Base-by-base conservation (phyloP, 345 rosid genomes). In the Ceriops tagal region DNA sequence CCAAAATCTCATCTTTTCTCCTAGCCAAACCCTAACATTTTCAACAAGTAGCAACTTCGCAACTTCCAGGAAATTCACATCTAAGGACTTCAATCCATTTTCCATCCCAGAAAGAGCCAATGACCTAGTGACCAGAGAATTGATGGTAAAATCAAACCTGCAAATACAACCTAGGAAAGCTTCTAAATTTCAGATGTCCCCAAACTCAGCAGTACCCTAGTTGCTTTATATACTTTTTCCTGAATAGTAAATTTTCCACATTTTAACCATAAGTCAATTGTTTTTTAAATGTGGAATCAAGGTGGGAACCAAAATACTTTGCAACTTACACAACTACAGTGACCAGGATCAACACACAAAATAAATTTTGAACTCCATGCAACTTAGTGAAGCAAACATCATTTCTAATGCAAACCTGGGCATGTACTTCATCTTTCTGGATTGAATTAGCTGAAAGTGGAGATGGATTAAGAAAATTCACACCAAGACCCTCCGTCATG, bases 401-500 rank as follows among this genome's bases (percentile, higher is more conserved):
- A 61, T 52, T 46, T 53, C n/a, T 70, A 72, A 62, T 43, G 60
- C 76, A 65, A 66, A 96, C 99, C 99, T 92, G 87, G 35, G 83
- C 98, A 75, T 85, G 85, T 31, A 96, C 77, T 81, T 92, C 98
- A 71, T 89, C 88, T 68, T 80, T 85, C 88, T 83, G 91, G 71
- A 76, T 65, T 51, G 90, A 67, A 74, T 81, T 87, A 62, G 86
- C 73, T 59, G 83, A 58, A 69, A 81, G 68, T 5, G 80, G 88
- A 76, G 95, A 81, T 73, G 77, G 91, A 64, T 76, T 67, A 72
- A 84, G 87, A 74, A 86, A 90, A 73, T 69, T 85, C 66, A 96
- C 69, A 57, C 80, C 87, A 59, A 87, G 83, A 55, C 99, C 98
- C 80, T 89, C 96, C 79, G 73, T 78, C 83, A 71, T 79, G 83